Evolutionary conservation across 2,329 filamentous ascomycete species (phyloP).

Genomic region (Basipetospora sp.): DNA sequence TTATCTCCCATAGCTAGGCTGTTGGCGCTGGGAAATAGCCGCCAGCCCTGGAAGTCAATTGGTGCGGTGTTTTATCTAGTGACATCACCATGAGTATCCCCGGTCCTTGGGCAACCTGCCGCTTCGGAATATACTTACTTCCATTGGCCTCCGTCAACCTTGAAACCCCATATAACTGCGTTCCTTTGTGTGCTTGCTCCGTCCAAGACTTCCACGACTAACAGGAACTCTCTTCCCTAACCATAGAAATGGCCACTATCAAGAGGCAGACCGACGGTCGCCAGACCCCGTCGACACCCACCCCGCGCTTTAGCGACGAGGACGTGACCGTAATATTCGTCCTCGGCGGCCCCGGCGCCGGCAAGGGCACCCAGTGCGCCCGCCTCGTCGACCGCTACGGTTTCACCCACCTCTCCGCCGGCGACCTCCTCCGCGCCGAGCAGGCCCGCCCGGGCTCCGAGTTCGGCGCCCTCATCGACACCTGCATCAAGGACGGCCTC

Average conservation of each 20-base stretch:
- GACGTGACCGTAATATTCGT: constrained; percentile 91
- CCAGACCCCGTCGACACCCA: constrained; percentile 7
- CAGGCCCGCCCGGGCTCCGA: constrained; percentile 73
- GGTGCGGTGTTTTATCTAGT: no score
- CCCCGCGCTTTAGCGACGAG: constrained; percentile 57
- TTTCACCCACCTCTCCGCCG: constrained; percentile 86
- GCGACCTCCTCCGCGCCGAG: constrained; percentile 85
- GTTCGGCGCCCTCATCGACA: constrained; percentile 83
- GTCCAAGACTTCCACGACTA: neutral
- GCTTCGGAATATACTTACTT: no score
- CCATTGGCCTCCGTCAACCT: no score
- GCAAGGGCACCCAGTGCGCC: constrained; percentile 91
- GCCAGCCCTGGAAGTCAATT: no score
- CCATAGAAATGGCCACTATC: constrained; percentile 4
- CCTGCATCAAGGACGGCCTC: constrained; percentile 82
- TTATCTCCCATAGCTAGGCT: no score
- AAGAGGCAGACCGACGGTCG: neutral
- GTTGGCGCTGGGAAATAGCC: no score
- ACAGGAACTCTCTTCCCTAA: constrained; percentile 12
- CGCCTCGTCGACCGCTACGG: constrained; percentile 75
- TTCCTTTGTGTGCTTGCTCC: no score
- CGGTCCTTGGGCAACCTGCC: no score
- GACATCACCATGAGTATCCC: no score
- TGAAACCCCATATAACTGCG: no score
- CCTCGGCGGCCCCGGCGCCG: constrained; percentile 85